Conservation (phyloP, 2,329 filamentous ascomycete genomes). For the Fusarium annulatum region DNA sequence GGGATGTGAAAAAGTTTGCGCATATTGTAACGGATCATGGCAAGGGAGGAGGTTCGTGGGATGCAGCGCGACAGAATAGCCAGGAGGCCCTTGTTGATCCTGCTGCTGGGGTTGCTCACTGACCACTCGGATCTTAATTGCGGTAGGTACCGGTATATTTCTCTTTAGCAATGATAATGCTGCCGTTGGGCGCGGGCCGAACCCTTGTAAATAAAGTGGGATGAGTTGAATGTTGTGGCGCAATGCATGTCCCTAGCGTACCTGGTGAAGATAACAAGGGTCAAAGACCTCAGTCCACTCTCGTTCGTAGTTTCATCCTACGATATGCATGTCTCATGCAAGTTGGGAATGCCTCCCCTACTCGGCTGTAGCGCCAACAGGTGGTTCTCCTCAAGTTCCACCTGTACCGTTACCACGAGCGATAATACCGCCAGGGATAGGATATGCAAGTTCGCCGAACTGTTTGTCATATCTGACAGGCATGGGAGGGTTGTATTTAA, state of each 20-base stretch:
- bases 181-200: not conserved
- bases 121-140: not conserved
- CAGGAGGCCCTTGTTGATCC: conserved; percentile 24
- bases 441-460: not conserved
- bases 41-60: conserved; percentile 2
- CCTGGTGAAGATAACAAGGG: not conserved
- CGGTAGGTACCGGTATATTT: not conserved
- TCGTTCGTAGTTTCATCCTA: not conserved
- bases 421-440: not conserved
- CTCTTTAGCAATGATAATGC: not conserved
- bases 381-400: not conserved
- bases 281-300: not conserved
- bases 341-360: not conserved
- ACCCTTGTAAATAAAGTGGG: not conserved
- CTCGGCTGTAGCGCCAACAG: not conserved
- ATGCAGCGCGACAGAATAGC: conserved; percentile 13
- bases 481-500: not conserved
- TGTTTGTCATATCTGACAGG: not conserved
- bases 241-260: not conserved
- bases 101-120: not conserved
- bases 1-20: conserved; percentile 3
- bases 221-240: not conserved
- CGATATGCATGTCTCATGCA: conserved; percentile 7
- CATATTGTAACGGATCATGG: conserved; percentile 5
- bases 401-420: not conserved